Conservation (phyloP, 352 stramenopile genomes). For the Aphanomyces astaci region DNA sequence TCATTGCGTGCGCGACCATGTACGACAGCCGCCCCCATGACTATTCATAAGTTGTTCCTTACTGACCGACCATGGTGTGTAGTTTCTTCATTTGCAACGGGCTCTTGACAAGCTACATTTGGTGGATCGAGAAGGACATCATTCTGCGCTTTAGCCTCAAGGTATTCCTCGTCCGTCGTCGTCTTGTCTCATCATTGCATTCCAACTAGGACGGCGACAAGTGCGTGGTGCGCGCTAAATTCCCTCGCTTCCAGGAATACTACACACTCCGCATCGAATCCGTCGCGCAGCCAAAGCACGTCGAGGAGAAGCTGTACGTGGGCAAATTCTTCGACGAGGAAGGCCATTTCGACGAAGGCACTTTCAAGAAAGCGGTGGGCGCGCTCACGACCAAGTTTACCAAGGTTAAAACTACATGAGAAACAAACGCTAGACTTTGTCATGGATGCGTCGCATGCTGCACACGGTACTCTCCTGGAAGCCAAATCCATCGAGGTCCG, state of each 20-base stretch:
- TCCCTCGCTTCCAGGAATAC: conserved; percentile 65
- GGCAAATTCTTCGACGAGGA: conserved; percentile 82
- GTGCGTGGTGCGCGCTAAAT: conserved; percentile 56
- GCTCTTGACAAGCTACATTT: conserved; percentile 57
- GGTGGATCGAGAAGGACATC: conserved; percentile 73
- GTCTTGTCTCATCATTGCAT: background rate
- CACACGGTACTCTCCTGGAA: too few species aligned
- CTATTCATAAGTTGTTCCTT: background rate
- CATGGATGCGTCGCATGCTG: too few species aligned
- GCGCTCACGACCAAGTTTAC: conserved; percentile 53
- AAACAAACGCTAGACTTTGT: conserved; percentile 6
- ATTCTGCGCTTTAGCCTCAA: conserved; percentile 59
- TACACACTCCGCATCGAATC: conserved; percentile 58
- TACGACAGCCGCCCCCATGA: conserved; percentile 25
- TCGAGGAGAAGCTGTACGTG: conserved; percentile 66
- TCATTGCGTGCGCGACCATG: conserved; percentile 61
- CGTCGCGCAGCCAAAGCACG: conserved; percentile 31
- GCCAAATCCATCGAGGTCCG: conserved; percentile 20
- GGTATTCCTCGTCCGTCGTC: conserved; percentile 27
- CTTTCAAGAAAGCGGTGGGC: conserved; percentile 62
- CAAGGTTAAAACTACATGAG: conserved; percentile 67
- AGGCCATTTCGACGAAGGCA: conserved; percentile 73
- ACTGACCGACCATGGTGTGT: background rate
- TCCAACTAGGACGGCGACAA: background rate
- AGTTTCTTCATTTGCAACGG: conserved; percentile 80